Evolutionary conservation across 345 rosid genomes (phyloP), one percentile per base, ranked within the genome.

Genomic region (Heritiera littoralis): DNA sequence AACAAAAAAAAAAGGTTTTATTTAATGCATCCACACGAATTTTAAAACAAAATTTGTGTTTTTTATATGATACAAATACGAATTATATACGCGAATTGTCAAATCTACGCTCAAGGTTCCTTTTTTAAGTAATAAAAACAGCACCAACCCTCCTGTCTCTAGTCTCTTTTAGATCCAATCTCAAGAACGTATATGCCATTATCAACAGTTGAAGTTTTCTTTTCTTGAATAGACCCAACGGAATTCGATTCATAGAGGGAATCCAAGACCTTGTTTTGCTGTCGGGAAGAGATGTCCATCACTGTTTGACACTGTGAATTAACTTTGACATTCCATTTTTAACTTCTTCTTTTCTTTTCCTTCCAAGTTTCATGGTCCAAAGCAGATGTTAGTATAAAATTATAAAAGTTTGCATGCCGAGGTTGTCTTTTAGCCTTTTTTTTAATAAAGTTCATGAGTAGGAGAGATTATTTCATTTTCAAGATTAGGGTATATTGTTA

Each of bases 331-430:
- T 79, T 41, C 78, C 70, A 63, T 69, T 40, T 35, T 38, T 23
- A 41, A 43, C 18, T 28, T 75, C 43, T 23, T 23, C 54, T 20
- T 46, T 46, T 28, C 7, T 10, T 43, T 48, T 9, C 61, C 5
- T 75, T 71, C 65, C 54, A 79, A 63, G 35, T 51, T 32, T 71
- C 55, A n/a, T 45, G 59, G 38, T 40, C 46, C 23, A 78, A 70
- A 79, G 67, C 18, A 7, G 14, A n/a, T 11, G 5, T 9, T 23
- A 1, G 10, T 32, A 7, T 20, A 13, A 45, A 59, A 66, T 14
- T 7, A 56, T 52, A 10, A 79, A 80, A 78, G 28, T 77, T 66
- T 72, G 80, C 87, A 82, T 81, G 84, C 84, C 78, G 67, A 59
- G 49, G 72, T 77, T 58, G 38, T 56, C 73, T 66, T 65, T 66